Evolutionary conservation across 345 rosid species (phyloP).

Genomic region (Triadica sebifera): DNA sequence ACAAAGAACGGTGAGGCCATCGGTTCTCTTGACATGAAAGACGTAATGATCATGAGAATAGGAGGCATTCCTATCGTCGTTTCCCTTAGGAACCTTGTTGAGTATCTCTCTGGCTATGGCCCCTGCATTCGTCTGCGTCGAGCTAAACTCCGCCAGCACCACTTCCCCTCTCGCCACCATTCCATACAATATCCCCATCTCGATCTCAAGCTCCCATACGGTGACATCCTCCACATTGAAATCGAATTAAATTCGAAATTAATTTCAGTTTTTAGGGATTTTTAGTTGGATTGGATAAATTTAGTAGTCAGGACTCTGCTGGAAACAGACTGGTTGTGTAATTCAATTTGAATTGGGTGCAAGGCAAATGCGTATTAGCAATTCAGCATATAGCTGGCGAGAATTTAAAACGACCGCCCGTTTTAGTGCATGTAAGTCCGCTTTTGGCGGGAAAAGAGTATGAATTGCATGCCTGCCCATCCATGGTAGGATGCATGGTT

Average conservation of each 20-base stretch:
- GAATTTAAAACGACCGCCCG: too few relatives aligned
- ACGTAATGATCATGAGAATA: constrained; percentile 47
- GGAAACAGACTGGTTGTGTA: not conserved
- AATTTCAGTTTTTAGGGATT: not conserved
- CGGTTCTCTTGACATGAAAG: constrained; percentile 48
- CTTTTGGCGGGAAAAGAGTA: not conserved
- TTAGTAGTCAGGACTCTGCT: not conserved
- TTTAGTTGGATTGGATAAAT: not conserved
- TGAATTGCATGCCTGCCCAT: too few relatives aligned
- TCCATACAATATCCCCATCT: constrained; percentile 49
- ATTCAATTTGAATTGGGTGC: too few relatives aligned
- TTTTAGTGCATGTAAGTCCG: too few relatives aligned
- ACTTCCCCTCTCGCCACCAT: constrained; percentile 51
- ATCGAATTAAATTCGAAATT: not conserved
- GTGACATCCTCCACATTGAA: too few relatives aligned
- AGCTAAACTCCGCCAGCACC: constrained; percentile 50
- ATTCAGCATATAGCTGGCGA: not conserved
- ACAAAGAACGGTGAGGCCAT: constrained; percentile 49
- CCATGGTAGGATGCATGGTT: too few relatives aligned
- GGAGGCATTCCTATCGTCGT: constrained; percentile 29
- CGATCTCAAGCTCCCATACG: too few relatives aligned
- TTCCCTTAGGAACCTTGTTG: constrained; percentile 31
- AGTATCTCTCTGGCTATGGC: constrained; percentile 42
- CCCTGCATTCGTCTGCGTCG: constrained; percentile 35
- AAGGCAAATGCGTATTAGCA: too few relatives aligned